phyloP scores from a whole-genome alignment of 805 yeast genomes.

The Pichia deserticola region DNA sequence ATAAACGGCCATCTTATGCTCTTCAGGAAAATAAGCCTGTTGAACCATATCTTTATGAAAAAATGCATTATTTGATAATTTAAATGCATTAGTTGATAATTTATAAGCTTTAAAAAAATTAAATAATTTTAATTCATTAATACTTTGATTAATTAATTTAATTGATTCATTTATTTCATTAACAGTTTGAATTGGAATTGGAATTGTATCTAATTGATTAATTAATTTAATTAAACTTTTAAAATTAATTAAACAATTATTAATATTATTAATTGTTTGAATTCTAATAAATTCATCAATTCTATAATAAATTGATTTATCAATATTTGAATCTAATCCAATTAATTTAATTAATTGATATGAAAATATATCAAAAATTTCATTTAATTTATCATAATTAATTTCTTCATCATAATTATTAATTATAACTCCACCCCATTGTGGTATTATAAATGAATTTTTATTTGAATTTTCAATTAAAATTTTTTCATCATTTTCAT shows the following conservation, averaged over 20 bases:
- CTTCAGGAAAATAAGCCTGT: conserved; percentile 91
- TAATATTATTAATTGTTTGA: conserved; percentile 50
- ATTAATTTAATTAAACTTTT: conserved; percentile 66
- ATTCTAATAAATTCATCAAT: conserved; percentile 60
- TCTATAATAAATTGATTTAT: conserved; percentile 49
- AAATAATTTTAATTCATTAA: conserved; percentile 23
- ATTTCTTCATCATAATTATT: conserved; percentile 26
- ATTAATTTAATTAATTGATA: conserved; percentile 67
- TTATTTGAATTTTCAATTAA: conserved; percentile 37
- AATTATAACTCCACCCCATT: conserved; percentile 78
- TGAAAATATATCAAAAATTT: conserved; percentile 60
- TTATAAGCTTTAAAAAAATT: conserved; percentile 33
- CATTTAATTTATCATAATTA: conserved; percentile 5
- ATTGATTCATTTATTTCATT: conserved; percentile 50
- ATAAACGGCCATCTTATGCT: conserved; percentile 91
- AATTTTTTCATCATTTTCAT: conserved; percentile 30
- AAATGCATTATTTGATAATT: conserved; percentile 66
- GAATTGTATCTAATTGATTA: conserved; percentile 63
- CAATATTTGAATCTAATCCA: conserved; percentile 56
- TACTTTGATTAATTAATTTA: conserved; percentile 25
- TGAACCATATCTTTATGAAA: conserved; percentile 94
- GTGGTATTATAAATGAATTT: conserved; percentile 71
- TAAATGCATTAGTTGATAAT: conserved; percentile 45
- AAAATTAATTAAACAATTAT: conserved; percentile 59
- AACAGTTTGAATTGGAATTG: conserved; percentile 71